Evolutionary conservation across 352 stramenopile genomes (phyloP), one percentile per base, ranked within the genome.

Genomic region (Phytophthora idaei): DNA sequence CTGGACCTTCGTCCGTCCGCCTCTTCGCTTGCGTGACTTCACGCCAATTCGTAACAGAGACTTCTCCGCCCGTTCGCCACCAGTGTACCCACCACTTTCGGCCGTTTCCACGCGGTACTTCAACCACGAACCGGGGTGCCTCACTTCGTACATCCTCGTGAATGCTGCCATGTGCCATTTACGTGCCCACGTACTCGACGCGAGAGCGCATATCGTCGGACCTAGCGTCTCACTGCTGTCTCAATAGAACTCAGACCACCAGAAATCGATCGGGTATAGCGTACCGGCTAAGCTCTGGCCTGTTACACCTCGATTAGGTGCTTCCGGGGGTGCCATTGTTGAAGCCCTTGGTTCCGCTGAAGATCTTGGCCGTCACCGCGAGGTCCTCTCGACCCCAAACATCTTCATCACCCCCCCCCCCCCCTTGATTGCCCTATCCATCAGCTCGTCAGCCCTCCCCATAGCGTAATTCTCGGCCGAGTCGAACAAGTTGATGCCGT

Each of bases 341-440:
- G 52, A 60, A 45, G 29, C 31, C 48, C 11, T 64, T 61, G 47
- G 49, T 55, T n/a, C 77, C 80, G 11, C 71, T 55, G 48, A 78
- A 83, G 54, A 88, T 76, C 64, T 90, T 90, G 27, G 81, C 78
- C 4, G 67, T 71, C 37, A 89, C 45, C 4, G 89, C 69, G 4
- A 90, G 70, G 17, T 89, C 73, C 14, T 89, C 78, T 28, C 79
- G 69, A 2, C 46, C 61, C 67, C 64, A 78, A 5, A 76, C 36
- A 5, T 55, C 61, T 7, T 67, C 63, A 44, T 69, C 59, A 27
- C 86, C 61, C 14, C 73, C 73, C 39, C 59, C 73, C 37, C 17
- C 17, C 17, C 17, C 17, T 81, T 74, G 29, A 89, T 69, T 1
- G 80, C 64, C 17, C 69, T 57, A 9, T 78, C 80, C 61, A 84